Evolutionary conservation across 805 yeast genomes (phyloP).

Genomic region (Middelhovenomyces tepae): DNA sequence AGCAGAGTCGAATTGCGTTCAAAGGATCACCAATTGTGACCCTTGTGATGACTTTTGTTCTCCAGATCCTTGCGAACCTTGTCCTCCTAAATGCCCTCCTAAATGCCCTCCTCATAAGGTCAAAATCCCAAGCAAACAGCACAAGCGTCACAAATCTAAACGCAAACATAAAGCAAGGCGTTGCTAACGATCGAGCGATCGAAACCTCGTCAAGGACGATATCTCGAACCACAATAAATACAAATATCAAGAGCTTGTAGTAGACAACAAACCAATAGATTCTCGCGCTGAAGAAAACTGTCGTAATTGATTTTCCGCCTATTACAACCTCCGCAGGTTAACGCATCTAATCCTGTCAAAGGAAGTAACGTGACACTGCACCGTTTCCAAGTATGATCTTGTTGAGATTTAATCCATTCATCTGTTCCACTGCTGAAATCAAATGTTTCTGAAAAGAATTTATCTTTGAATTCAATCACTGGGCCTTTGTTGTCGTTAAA

Average conservation of each 20-base stretch:
- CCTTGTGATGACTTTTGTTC: too few relatives aligned
- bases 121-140: too few relatives aligned
- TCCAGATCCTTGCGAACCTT: too few relatives aligned
- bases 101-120: too few relatives aligned
- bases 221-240: constrained; percentile 21
- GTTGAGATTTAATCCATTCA: constrained; percentile 18
- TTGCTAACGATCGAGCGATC: too few relatives aligned
- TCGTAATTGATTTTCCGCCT: constrained; percentile 9
- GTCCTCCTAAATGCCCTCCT: too few relatives aligned
- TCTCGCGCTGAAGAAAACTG: constrained; percentile 7
- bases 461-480: constrained; percentile 12
- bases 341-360: constrained; percentile 17
- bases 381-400: constrained; percentile 26
- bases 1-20: too few relatives aligned
- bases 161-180: too few relatives aligned
- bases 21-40: too few relatives aligned
- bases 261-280: too few relatives aligned
- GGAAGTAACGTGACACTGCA: constrained; percentile 30
- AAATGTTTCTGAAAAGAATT: constrained; percentile 15
- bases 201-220: too few relatives aligned
- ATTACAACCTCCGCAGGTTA: constrained; percentile 23
- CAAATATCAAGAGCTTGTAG: constrained; percentile 23
- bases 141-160: too few relatives aligned
- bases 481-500: neutral
- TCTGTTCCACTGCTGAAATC: constrained; percentile 11